Conservation (phyloP, 2,329 filamentous ascomycete species). For the Alternaria arbusti region DNA sequence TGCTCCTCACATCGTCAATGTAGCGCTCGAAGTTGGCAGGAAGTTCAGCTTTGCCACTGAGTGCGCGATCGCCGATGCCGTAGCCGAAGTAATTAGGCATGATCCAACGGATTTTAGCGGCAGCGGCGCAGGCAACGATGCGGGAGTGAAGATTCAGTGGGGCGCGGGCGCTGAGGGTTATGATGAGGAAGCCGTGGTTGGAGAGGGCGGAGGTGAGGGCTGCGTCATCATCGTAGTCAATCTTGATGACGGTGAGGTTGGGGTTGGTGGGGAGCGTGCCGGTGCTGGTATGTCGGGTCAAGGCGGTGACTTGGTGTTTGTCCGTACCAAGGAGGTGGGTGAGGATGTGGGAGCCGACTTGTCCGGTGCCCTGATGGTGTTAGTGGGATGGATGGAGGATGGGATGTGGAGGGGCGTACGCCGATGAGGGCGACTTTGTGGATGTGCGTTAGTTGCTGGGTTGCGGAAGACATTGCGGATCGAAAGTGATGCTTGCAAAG, state of each 20-base stretch:
- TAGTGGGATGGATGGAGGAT: background rate
- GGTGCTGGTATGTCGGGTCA: background rate
- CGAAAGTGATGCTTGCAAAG: background rate
- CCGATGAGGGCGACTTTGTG: background rate
- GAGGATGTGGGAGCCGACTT: background rate
- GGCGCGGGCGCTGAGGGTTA: background rate
- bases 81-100: background rate
- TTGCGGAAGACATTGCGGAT: background rate
- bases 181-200: background rate
- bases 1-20: slow-evolving; percentile 15
- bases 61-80: background rate
- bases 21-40: background rate
- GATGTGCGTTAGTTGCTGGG: background rate
- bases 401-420: background rate
- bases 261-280: background rate
- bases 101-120: background rate
- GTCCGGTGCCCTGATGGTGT: background rate
- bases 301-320: background rate
- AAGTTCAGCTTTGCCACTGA: background rate
- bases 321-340: background rate
- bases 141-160: background rate
- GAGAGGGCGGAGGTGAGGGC: background rate
- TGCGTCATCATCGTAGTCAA: background rate
- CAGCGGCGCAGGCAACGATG: background rate
- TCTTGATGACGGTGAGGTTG: background rate